A percentile compares a stretch with the other conserved stretches of the same genome.
phyloP scores from a whole-genome alignment of 2,329 filamentous ascomycete species.

The Neonectria hederae region DNA sequence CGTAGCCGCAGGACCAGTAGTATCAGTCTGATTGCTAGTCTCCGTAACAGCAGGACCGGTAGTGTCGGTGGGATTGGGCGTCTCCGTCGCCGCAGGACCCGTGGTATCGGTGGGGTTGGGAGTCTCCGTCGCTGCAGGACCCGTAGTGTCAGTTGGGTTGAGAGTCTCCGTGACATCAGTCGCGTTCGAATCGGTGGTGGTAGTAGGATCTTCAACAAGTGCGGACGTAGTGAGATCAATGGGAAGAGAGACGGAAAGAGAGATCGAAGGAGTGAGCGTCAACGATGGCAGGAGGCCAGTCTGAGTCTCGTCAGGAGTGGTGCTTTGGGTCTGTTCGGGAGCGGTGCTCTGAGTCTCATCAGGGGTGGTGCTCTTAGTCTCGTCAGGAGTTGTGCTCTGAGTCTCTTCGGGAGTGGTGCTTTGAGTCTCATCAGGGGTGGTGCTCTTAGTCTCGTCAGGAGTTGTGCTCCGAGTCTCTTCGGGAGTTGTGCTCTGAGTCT shows the following conservation, averaged over 20 bases:
- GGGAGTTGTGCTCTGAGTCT: background rate
- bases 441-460: background rate
- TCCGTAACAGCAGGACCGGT: conserved; percentile 11
- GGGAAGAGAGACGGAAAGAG: background rate
- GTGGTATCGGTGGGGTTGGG: conserved; percentile 20
- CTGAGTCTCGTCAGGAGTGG: background rate
- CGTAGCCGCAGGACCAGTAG: background rate
- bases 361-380: background rate
- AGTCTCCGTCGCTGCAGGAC: conserved; percentile 17
- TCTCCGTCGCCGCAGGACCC: conserved; percentile 16
- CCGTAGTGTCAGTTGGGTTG: conserved; percentile 21
- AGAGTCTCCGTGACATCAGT: conserved; percentile 7
- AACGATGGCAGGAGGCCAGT: background rate
- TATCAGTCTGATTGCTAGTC: conserved; percentile 10
- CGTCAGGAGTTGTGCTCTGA: background rate
- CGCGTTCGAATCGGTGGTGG: conserved; percentile 25
- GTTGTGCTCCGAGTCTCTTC: conserved; percentile 13
- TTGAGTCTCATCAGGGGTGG: background rate
- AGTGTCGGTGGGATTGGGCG: conserved; percentile 20
- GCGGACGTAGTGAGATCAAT: conserved; percentile 5
- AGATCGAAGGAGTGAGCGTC: background rate
- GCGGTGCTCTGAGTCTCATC: background rate
- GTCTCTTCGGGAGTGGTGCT: conserved; percentile 17
- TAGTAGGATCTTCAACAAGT: background rate
- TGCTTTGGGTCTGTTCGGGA: background rate